phyloP scores from a whole-genome alignment of 2,329 filamentous ascomycete species.

The Neurospora sp. region DNA sequence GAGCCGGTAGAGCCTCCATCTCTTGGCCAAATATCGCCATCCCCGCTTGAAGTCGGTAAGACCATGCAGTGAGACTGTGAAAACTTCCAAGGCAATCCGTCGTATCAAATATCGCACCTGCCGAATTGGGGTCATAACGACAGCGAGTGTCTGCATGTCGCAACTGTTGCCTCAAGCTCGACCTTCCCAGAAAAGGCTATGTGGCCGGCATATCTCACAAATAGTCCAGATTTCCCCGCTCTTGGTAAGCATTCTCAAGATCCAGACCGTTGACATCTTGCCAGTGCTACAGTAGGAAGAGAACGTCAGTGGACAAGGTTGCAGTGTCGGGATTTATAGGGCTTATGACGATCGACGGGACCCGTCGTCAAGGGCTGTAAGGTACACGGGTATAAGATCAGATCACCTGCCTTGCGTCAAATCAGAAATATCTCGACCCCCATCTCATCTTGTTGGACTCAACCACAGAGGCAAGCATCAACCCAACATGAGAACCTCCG shows the following conservation, averaged over 20 bases:
- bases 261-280: neutral
- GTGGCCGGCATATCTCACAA: neutral
- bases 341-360: neutral
- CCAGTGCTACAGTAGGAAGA: neutral
- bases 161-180: neutral
- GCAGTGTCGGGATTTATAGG: neutral
- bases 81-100: neutral
- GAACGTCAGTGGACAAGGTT: neutral
- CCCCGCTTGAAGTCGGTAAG: neutral
- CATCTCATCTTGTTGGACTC: neutral
- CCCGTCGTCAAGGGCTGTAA: neutral
- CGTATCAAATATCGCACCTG: neutral
- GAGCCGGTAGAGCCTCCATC: neutral
- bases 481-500: neutral
- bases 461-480: neutral
- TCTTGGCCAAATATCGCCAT: neutral
- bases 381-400: neutral
- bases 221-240: neutral
- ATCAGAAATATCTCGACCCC: neutral
- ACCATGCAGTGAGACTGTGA: neutral
- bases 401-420: neutral
- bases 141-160: neutral
- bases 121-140: neutral
- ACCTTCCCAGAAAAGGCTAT: neutral
- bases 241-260: neutral